phyloP scores from a whole-genome alignment of 1,284 basidiomycete genomes.

The Cryptococcus sp. region DNA sequence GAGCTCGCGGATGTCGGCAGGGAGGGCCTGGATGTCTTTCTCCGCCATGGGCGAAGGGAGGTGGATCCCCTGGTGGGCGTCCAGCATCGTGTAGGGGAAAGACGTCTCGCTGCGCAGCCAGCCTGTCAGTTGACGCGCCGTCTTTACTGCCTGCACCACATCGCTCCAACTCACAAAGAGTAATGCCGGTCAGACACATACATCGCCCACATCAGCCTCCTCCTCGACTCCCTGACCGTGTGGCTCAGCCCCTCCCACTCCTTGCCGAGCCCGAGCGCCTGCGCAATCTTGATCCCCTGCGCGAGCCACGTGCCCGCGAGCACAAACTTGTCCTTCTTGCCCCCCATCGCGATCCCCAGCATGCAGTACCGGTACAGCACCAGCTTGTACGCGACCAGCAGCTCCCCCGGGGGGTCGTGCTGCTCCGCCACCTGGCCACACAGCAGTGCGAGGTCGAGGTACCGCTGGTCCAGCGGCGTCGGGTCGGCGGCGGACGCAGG shows the following conservation, averaged over 20 bases:
- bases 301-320: conserved; percentile 37
- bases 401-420: conserved; percentile 36
- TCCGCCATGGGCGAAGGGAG: conserved; percentile 44
- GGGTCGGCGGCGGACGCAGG: conserved; percentile 23
- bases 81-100: conserved; percentile 45
- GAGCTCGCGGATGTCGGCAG: conserved; percentile 25
- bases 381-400: conserved; percentile 45
- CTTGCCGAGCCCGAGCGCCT: conserved; percentile 41
- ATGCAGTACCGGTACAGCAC: conserved; percentile 39
- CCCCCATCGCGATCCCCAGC: conserved; percentile 18
- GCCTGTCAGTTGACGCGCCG: too few species aligned
- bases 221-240: conserved; percentile 40
- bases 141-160: too few species aligned
- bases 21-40: conserved; percentile 35
- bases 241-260: conserved; percentile 43
- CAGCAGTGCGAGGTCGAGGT: conserved; percentile 41
- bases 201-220: conserved; percentile 45
- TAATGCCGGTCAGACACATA: conserved; percentile 42
- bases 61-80: conserved; percentile 40
- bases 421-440: conserved; percentile 37
- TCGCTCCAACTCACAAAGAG: conserved; percentile 37
- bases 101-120: conserved; percentile 29
- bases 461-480: conserved; percentile 44
- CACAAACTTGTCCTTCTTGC: conserved; percentile 24
- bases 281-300: conserved; percentile 43